These are phyloP conservation scores for Pharus latifolius DNA, from an alignment of 176 grass and related monocot genomes.

Conservation along the genomic window DNA sequence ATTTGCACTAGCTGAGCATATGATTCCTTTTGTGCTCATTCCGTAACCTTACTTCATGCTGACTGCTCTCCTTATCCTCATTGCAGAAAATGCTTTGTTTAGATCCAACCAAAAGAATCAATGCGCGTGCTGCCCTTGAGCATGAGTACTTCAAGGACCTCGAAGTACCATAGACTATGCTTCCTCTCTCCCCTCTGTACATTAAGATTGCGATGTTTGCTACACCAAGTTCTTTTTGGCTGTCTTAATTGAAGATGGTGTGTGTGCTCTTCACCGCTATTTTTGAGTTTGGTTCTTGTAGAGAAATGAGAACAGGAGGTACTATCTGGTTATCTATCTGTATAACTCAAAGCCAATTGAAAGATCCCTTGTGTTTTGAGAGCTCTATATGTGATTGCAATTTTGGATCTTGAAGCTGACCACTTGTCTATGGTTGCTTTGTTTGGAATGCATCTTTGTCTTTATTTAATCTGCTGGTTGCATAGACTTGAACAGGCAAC, in stretches of 20 bases:
- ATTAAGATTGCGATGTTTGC: constrained; percentile 13
- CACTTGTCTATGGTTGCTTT: neutral
- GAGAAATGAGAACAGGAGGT: neutral
- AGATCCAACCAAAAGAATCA: constrained; percentile 69
- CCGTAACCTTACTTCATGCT: neutral
- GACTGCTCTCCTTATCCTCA: neutral
- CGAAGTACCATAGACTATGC: constrained; percentile 17
- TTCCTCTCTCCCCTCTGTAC: constrained; percentile 5
- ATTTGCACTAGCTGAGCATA: neutral
- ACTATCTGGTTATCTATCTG: neutral
- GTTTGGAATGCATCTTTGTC: too few relatives aligned
- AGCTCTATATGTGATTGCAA: neutral
- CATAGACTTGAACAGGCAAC: too few relatives aligned
- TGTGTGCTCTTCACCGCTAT: neutral
- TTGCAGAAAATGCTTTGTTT: constrained; percentile 74
- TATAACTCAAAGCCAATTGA: neutral
- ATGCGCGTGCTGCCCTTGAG: constrained; percentile 39
- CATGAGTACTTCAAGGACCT: constrained; percentile 74
- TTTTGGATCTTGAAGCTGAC: neutral
- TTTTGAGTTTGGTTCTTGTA: constrained; percentile 4
- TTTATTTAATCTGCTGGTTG: too few relatives aligned
- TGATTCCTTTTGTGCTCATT: neutral
- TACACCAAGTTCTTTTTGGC: neutral
- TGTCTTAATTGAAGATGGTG: neutral
- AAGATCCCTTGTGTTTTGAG: neutral